Base-by-base conservation (phyloP, 2,329 filamentous ascomycete species). In the Xylariales sp. region DNA sequence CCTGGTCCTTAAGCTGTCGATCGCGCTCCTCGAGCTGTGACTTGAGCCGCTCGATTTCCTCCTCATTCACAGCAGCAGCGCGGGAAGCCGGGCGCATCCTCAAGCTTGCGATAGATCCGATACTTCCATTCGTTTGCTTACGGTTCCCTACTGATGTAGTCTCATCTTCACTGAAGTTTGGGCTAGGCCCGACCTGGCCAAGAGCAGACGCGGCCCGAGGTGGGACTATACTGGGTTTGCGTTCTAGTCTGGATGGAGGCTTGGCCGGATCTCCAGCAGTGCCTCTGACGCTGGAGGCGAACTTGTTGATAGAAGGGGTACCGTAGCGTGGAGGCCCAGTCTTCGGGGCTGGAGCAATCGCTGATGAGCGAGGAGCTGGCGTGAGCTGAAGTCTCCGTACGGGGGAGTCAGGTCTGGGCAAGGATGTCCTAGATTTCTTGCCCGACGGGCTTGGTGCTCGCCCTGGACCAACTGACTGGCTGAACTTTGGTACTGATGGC, bases 381-480 rank as follows among this genome's bases (percentile, higher is more conserved):
- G 73, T 83, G 61, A 81, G 76, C 43, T 82, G 81, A 34, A 80
- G 65, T 53, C 78, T 84, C 51, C 86, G 81, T 25, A 86, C 72
- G 3, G 91, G 93, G 2, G 91, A 96, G 49, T 95, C 90, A 4
- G 93, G 86, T 21, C 90, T 84, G 39, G 86, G 80, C n/a, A 95
- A 70, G 2, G 90, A 95, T 7, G 83, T 81, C 44, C 89, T 80
- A 32, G 80, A 66, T 51, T 78, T 81, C 60, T 86, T 90, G 53
- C 82, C 78, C 35, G 78, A 70, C 3, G 89, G 87, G 55, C 85
- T 91, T 18, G 81, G 61, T 20, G 83, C 80, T 57, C 84, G 77
- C 29, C 80, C 78, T 5, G 86, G 86, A 1, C 89, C 89, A 32
- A 95, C 71, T 0, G 90, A 94, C 63, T 94, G 87, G 59, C 88